Percentiles rank a stretch among this genome's conserved stretches.
Evolutionary conservation across 2,329 filamentous ascomycete species (phyloP).

Genomic region (Diaporthe sp.): DNA sequence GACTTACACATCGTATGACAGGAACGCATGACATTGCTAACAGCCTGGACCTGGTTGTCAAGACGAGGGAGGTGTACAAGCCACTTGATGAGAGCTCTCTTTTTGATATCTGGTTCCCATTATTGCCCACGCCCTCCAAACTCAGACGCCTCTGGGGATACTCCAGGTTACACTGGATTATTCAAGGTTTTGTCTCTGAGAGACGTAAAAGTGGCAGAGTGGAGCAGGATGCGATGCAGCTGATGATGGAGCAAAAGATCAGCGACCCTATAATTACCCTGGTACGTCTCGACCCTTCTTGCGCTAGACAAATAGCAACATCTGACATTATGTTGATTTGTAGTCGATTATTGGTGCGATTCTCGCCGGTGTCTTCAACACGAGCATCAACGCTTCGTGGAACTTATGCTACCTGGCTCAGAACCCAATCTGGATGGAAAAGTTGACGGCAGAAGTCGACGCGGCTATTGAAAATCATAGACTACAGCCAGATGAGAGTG

Average conservation of each 20-base stretch:
- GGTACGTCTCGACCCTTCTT: neutral
- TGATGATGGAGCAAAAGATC: conserved; percentile 5
- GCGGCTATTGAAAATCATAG: neutral
- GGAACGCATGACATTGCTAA: neutral
- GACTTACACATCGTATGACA: neutral
- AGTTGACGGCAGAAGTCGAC: neutral
- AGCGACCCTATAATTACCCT: neutral
- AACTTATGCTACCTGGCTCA: conserved; percentile 1
- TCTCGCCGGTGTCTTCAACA: conserved; percentile 1
- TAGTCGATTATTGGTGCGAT: neutral
- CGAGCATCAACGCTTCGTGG: conserved; percentile 7
- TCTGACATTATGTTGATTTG: neutral
- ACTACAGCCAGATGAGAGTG: neutral
- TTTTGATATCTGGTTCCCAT: neutral
- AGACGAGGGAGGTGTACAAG: conserved; percentile 5
- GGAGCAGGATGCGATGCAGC: neutral
- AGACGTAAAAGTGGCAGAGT: neutral
- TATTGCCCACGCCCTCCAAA: neutral
- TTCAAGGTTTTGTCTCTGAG: neutral
- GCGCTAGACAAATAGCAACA: neutral
- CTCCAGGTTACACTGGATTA: neutral
- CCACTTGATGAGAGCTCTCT: neutral
- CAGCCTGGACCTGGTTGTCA: neutral
- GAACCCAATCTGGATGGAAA: neutral
- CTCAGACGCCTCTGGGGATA: neutral